These are phyloP conservation scores for Calvatia gigantea DNA, from an alignment of 768 basidiomycete genomes.

Conservation along the genomic window DNA sequence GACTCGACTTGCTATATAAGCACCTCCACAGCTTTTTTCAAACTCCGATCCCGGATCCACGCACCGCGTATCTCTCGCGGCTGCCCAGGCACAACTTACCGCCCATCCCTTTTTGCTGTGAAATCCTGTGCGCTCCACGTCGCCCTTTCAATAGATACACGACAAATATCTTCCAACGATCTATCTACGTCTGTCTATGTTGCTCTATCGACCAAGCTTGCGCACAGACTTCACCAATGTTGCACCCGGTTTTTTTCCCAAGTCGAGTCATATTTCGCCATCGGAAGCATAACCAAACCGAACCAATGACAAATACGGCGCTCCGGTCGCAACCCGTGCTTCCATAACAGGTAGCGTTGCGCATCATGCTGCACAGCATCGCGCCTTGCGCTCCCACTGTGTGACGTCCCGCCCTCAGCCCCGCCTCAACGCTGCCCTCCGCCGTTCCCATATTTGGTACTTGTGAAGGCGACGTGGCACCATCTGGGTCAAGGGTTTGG, in stretches of 20 bases:
- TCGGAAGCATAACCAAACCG: background rate
- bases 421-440: slow-evolving; percentile 1
- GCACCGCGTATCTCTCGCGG: background rate
- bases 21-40: slow-evolving; percentile 1
- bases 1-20: slow-evolving; percentile 9
- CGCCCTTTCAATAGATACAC: background rate
- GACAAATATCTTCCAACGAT: background rate
- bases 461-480: background rate
- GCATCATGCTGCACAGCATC: slow-evolving; percentile 1
- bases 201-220: background rate
- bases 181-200: background rate
- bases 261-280: slow-evolving; percentile 8
- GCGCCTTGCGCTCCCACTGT: background rate
- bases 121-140: slow-evolving; percentile 11
- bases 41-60: slow-evolving; percentile 8
- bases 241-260: background rate
- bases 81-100: background rate
- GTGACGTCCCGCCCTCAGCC: background rate
- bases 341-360: background rate
- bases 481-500: background rate
- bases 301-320: slow-evolving; percentile 9
- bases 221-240: background rate
- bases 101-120: background rate
- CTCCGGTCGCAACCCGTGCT: slow-evolving; percentile 4
- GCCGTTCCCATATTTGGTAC: background rate